Evolutionary conservation across 768 basidiomycete genomes (phyloP), one percentile per base, ranked within the genome.

Genomic region (Xerocomellus chrysenteron): DNA sequence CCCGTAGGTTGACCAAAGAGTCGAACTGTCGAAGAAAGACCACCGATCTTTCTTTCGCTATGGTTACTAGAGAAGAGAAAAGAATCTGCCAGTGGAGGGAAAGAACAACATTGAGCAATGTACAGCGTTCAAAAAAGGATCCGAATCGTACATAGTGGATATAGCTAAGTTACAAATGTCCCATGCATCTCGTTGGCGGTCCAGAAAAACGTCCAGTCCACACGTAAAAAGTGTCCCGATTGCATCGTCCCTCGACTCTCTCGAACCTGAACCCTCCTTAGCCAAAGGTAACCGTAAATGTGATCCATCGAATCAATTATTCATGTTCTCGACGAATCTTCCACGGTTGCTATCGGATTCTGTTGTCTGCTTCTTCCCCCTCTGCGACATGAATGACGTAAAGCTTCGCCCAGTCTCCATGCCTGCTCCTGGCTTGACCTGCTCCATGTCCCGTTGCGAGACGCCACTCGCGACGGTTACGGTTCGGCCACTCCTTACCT

Each of bases 361-460:
- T 0, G 64, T 35, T 9, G 56, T 49, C 32, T 68, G 69, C 56
- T 58, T 67, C 32, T 68, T 68, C 47, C 55, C 63, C 51, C 42
- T 48, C 43, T 60, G 52, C 16, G 65, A 48, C 10, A 56, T 13
- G 10, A 68, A 40, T 4, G 60, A 41, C 3, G 54, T 10, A 32
- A 40, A 45, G 35, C 71, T 57, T 62, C 75, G 79, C 3, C 71
- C 75, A 0, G 64, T 57, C 51, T 70, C 73, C 61, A 67, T 73
- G 1, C 83, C 85, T 0, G 84, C 75, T 2, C 84, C 85, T 8
- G 85, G 84, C 56, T 80, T 80, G 21, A 85, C 68, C 58, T 80
- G 77, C 36, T 74, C 73, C 39, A 66, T 63, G 52, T 76, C 80
- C 39, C 54, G 69, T 58, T 67, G 71, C 42, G 72, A 71, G 35